Evolutionary conservation across 202 grass and related monocot species (phyloP), one percentile per base, ranked within the genome.

Genomic region (Eragrostis tef): DNA sequence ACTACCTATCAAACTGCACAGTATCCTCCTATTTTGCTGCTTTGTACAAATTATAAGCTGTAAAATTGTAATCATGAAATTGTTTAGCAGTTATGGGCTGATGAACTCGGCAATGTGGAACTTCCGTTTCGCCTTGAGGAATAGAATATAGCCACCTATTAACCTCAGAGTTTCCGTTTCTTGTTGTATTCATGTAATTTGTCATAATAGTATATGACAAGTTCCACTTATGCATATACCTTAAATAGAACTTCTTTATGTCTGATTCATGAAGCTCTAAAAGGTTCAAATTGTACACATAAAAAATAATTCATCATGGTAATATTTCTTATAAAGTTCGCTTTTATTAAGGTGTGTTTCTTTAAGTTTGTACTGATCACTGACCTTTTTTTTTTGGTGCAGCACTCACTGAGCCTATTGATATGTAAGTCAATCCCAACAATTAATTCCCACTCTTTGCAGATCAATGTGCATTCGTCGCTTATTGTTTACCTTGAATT

Each of bases 401-500:
- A 90, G 91, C 91, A 31, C 85, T 90, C 39, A 93, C 88, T 77
- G 91, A 93, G 70, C 78, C 91, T 54, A 93, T 93, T 79, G 91
- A 90, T 58, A 85, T 93, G 88, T 93, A 88, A 87, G 91, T 83
- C 13, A 78, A 59, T 12, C 12, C 43, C 7, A 44, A 21, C 29
- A 43, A 24, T 81, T 67, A 84, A 34, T 63, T 71, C 7, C 47
- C 64, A 10, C 20, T 21, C 13, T 22, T 49, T 65, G 27, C 21
- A 9, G 9, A 20, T 34, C 17, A 4, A 0, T 69, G 21, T 21
- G 58, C 42, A 58, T 19, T 11, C 0, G 0, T n/a, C 2, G 45
- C 17, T 21, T 70, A 61, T 50, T 48, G 56, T 29, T 7, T 0
- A 15, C 67, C 20, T 20, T 41, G 46, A 58, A 73, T 51, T 78